Evolutionary conservation across 2,329 filamentous ascomycete genomes (phyloP).

Genomic region (Aschersonia sp.): DNA sequence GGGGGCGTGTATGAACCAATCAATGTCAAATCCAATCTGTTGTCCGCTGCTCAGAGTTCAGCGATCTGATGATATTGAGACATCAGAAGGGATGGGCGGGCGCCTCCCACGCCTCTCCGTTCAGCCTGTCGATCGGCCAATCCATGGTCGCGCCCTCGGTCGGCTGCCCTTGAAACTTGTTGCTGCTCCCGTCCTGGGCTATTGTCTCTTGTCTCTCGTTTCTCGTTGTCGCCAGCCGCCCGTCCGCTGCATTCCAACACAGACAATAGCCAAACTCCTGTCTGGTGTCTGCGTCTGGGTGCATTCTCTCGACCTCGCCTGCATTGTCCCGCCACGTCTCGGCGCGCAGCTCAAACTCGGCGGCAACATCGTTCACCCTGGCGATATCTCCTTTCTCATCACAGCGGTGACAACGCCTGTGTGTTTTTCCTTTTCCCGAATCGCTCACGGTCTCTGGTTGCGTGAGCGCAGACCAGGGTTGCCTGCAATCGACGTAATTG

Average conservation of each 20-base stretch:
- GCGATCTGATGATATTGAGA: not conserved
- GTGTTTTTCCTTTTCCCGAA: too few relatives aligned
- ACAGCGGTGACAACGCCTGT: not conserved
- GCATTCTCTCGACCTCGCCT: not conserved
- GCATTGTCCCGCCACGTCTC: conserved; percentile 1
- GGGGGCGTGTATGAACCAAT: not conserved
- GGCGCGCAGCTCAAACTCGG: not conserved
- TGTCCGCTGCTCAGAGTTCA: not conserved
- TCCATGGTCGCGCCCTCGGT: not conserved
- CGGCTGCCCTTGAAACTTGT: not conserved
- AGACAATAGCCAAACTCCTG: conserved; percentile 1
- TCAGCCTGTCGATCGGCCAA: not conserved
- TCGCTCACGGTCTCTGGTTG: too few relatives aligned
- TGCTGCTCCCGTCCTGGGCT: not conserved
- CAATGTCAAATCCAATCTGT: not conserved
- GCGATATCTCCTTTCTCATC: not conserved
- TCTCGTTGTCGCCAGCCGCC: not conserved
- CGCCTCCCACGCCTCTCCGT: too few relatives aligned
- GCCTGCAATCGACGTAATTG: not conserved
- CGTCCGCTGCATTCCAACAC: conserved; percentile 1
- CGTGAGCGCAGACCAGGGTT: not conserved
- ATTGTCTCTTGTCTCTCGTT: not conserved
- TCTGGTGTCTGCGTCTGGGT: not conserved
- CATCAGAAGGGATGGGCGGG: not conserved
- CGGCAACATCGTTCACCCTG: not conserved